These are phyloP conservation scores for Mycosphaerella sp. DNA, from an alignment of 2,329 filamentous ascomycete genomes.

Conservation along the genomic window DNA sequence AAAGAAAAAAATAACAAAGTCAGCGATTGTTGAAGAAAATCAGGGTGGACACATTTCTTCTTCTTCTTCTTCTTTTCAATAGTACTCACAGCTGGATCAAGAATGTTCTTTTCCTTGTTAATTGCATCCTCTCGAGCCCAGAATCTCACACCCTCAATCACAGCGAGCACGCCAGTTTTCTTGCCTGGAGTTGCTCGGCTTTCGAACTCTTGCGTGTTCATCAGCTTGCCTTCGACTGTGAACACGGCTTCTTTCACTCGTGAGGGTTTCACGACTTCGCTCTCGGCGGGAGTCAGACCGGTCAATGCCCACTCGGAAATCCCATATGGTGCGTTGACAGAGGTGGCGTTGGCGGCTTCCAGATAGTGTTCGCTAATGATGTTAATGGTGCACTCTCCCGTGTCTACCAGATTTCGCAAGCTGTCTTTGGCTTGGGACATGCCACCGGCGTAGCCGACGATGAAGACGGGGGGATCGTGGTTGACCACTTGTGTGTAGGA, in stretches of 20 bases:
- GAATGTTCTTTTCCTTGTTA: conserved; percentile 64
- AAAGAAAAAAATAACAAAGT: background rate
- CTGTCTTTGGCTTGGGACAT: conserved; percentile 66
- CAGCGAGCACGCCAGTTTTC: conserved; percentile 65
- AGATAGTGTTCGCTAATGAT: conserved; percentile 78
- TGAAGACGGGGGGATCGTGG: conserved; percentile 82
- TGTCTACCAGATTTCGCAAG: conserved; percentile 64
- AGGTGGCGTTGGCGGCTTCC: conserved; percentile 79
- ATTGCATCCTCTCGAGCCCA: conserved; percentile 87
- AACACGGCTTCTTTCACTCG: conserved; percentile 79
- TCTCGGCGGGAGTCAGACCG: conserved; percentile 65
- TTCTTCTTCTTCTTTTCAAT: background rate
- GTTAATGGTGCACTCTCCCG: conserved; percentile 69
- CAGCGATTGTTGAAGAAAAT: background rate
- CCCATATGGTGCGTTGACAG: conserved; percentile 70
- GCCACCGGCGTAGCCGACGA: conserved; percentile 54
- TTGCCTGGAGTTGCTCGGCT: conserved; percentile 62
- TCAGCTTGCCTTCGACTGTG: conserved; percentile 70
- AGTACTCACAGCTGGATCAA: conserved; percentile 60
- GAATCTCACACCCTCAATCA: conserved; percentile 79
- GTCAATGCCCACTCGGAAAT: conserved; percentile 71
- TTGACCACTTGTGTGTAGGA: conserved; percentile 77
- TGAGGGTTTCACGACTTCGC: conserved; percentile 59
- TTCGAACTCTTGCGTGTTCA: conserved; percentile 70
- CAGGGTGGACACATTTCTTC: background rate